These are phyloP conservation scores for Adansonia rubrostipa DNA, from an alignment of 441 rosid species.

Conservation along the genomic window DNA sequence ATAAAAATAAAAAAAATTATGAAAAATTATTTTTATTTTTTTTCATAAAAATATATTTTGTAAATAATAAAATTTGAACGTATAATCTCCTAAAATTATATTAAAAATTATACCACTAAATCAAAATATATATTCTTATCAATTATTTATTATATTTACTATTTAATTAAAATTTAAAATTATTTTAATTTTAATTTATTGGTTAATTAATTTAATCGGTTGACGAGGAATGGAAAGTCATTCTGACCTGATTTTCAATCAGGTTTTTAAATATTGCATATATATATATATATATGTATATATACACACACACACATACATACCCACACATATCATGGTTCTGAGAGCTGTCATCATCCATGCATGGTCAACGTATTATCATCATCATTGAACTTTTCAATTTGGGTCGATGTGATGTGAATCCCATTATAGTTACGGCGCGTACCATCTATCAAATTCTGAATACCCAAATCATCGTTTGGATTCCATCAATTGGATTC, in stretches of 20 bases:
- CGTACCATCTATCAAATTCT: background rate
- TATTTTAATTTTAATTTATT: too few species aligned
- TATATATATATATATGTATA: background rate
- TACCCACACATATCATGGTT: background rate
- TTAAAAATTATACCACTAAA: too few species aligned
- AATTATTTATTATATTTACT: too few species aligned
- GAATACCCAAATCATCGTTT: background rate
- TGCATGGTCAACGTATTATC: constrained; percentile 14
- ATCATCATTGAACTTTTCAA: background rate
- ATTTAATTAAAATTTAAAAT: too few species aligned
- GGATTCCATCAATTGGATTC: background rate
- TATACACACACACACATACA: background rate
- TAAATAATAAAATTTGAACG: too few species aligned
- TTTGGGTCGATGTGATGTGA: constrained; percentile 11
- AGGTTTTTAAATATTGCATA: background rate
- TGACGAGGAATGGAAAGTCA: too few species aligned
- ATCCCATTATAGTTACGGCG: background rate
- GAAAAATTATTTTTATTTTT: background rate
- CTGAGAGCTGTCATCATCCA: constrained; percentile 21
- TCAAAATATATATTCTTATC: too few species aligned
- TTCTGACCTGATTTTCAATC: too few species aligned
- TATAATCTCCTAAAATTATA: too few species aligned
- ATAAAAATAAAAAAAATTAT: background rate
- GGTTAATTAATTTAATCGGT: too few species aligned
- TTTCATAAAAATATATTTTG: too few species aligned